Conservation (phyloP, 768 basidiomycete species). For the Basidioascus undulatus region DNA sequence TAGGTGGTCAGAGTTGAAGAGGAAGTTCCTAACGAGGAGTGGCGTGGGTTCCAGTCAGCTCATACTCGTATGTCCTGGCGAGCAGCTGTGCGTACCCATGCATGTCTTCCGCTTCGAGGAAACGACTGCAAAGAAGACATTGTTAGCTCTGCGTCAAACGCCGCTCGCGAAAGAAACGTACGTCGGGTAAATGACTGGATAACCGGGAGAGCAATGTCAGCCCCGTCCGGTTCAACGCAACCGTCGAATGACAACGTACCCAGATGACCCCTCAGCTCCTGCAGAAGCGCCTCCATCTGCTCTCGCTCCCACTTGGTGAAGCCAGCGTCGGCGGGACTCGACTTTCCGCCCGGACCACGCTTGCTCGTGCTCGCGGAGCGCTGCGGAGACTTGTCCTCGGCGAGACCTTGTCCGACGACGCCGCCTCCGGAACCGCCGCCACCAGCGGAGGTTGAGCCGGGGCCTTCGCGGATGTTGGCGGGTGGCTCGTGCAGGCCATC, state of each 20-base stretch:
- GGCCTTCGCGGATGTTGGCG: conserved; percentile 16
- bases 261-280: conserved; percentile 57
- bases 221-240: no score
- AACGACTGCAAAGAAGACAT: no score
- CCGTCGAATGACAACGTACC: no score
- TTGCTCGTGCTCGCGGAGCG: conserved; percentile 2
- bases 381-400: conserved; percentile 2
- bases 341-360: conserved; percentile 1
- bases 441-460: conserved; percentile 19
- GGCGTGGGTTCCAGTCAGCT: no score
- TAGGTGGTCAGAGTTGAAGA: no score
- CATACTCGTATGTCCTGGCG: no score
- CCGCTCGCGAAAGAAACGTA: background rate
- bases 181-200: background rate
- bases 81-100: no score
- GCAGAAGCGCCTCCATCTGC: conserved; percentile 66
- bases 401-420: conserved; percentile 15
- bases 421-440: conserved; percentile 21
- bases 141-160: no score
- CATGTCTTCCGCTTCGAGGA: no score
- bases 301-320: conserved; percentile 64
- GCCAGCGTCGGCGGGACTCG: conserved; percentile 16
- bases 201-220: no score
- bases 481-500: conserved; percentile 14
- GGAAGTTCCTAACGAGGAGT: no score